Conservation (phyloP, 1,284 basidiomycete species). For the Cryptococcus hybrid region DNA sequence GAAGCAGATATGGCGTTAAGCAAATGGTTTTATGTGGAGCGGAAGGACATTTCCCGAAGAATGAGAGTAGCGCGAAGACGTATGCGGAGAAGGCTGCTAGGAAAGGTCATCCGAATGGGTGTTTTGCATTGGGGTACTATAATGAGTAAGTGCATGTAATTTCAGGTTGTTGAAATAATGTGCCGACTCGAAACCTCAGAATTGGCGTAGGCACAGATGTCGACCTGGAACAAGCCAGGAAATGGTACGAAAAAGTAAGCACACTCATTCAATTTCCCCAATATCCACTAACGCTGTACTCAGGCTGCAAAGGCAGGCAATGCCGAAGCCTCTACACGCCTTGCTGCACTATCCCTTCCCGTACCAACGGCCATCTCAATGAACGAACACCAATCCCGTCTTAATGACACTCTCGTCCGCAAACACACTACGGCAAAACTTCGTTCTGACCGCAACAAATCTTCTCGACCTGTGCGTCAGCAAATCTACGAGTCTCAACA, state of each 20-base stretch:
- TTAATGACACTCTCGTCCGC: conserved; percentile 75
- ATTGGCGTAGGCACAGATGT: conserved; percentile 35
- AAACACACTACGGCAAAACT: conserved; percentile 76
- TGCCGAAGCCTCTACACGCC: conserved; percentile 61
- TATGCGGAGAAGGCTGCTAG: conserved; percentile 90
- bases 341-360: conserved; percentile 56
- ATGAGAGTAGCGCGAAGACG: conserved; percentile 79
- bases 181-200: conserved; percentile 11
- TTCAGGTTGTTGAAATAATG: neutral
- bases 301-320: conserved; percentile 79
- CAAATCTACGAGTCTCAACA: neutral
- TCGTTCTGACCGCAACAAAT: conserved; percentile 58
- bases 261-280: neutral
- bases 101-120: conserved; percentile 74
- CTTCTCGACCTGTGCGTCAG: conserved; percentile 14
- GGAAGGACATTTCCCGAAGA: conserved; percentile 78
- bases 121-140: conserved; percentile 89
- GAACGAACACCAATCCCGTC: conserved; percentile 73
- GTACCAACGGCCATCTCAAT: conserved; percentile 65
- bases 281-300: neutral
- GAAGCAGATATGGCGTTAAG: conserved; percentile 95
- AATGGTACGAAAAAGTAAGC: conserved; percentile 47
- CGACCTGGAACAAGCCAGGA: conserved; percentile 36
- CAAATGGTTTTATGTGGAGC: conserved; percentile 94
- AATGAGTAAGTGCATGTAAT: conserved; percentile 29